phyloP scores from a whole-genome alignment of 495 filamentous ascomycete species.

The Tirmania nivea region DNA sequence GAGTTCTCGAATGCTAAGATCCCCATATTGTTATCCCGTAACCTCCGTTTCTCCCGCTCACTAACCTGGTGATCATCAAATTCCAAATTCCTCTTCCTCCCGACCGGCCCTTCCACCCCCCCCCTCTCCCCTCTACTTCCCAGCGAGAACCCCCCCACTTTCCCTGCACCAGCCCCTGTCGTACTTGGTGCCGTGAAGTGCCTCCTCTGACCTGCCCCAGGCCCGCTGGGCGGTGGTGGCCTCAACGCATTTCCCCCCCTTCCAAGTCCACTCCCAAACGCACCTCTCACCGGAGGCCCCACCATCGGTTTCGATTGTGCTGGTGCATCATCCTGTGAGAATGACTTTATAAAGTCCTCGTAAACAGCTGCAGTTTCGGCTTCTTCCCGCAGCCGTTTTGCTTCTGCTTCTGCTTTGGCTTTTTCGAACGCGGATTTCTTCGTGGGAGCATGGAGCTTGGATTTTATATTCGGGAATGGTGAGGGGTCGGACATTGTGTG shows the following conservation, averaged over 20 bases:
- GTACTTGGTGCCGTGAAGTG: background rate
- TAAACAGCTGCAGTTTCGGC: constrained; percentile 79
- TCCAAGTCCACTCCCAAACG: background rate
- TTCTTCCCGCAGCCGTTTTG: constrained; percentile 67
- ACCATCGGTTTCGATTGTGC: background rate
- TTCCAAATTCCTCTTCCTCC: background rate
- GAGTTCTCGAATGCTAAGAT: constrained; percentile 37
- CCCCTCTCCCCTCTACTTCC: constrained; percentile 41
- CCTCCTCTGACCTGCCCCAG: background rate
- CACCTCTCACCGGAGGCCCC: background rate
- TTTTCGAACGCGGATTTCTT: constrained; percentile 87
- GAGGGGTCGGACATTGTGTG: background rate
- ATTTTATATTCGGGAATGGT: constrained; percentile 54
- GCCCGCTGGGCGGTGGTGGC: background rate
- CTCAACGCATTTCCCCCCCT: background rate
- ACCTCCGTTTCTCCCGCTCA: constrained; percentile 19
- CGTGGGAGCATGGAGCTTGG: constrained; percentile 60
- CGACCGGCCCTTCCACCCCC: constrained; percentile 19
- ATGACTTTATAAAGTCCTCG: constrained; percentile 77
- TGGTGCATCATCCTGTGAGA: constrained; percentile 18
- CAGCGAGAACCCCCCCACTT: constrained; percentile 9
- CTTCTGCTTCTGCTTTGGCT: constrained; percentile 81
- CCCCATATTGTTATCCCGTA: constrained; percentile 20
- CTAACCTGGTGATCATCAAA: background rate
- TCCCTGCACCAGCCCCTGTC: background rate